phyloP scores from a whole-genome alignment of 164 flowering plant genomes.

The Echeveria elegans region DNA sequence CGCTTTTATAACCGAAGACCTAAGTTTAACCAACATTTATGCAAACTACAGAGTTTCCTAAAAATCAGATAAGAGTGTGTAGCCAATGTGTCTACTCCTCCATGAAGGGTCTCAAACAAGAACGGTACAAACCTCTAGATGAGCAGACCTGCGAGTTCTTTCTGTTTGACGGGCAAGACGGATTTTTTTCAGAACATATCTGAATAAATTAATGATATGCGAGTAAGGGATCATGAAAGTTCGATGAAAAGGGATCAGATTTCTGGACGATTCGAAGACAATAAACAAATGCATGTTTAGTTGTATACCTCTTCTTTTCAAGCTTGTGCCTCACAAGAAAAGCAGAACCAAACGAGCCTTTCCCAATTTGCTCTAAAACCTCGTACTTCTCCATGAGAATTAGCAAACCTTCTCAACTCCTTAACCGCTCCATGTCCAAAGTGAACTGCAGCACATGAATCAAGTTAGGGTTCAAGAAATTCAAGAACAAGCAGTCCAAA shows the following conservation, averaged over 20 bases:
- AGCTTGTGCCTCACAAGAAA: constrained; percentile 86
- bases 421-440: no score
- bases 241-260: neutral
- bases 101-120: neutral
- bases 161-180: constrained; percentile 99
- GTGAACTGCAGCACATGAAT: neutral
- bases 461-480: neutral
- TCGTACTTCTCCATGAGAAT: constrained; percentile 81
- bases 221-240: neutral
- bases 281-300: neutral
- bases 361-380: constrained; percentile 87
- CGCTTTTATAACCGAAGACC: neutral
- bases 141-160: constrained; percentile 90
- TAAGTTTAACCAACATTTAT: neutral
- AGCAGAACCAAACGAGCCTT: constrained; percentile 95
- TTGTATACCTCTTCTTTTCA: constrained; percentile 76
- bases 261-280: no score
- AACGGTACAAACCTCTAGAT: constrained; percentile 61
- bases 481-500: neutral
- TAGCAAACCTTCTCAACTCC: neutral
- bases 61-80: neutral
- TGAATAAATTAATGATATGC: constrained; percentile 1
- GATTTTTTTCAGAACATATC: constrained; percentile 95
- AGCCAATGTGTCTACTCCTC: neutral
- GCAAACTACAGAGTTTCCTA: neutral